A percentile compares a stretch with the other conserved stretches of the same genome.
Conservation (phyloP, 805 yeast genomes). For the Zygosaccharomyces lentus region DNA sequence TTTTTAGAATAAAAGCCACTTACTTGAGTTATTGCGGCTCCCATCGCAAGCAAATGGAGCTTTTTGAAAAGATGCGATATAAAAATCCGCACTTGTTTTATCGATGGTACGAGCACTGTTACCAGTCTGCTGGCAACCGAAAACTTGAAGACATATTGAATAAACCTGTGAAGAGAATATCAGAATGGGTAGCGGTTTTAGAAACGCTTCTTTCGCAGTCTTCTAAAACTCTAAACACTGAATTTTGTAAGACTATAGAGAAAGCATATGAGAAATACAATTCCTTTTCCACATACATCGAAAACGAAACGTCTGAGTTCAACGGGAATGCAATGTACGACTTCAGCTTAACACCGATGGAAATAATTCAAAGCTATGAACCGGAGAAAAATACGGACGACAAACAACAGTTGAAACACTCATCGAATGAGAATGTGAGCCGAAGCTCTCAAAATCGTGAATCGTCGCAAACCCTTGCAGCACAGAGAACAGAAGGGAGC, state of each 20-base stretch:
- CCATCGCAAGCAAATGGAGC: slow-evolving; percentile 31
- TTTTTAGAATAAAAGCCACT: slow-evolving; percentile 34
- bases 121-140: slow-evolving; percentile 26
- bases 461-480: not conserved
- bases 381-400: slow-evolving; percentile 1
- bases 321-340: slow-evolving; percentile 19
- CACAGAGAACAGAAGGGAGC: not conserved
- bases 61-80: slow-evolving; percentile 20
- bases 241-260: not conserved
- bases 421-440: not conserved
- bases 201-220: slow-evolving; percentile 2
- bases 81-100: slow-evolving; percentile 19
- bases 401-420: not conserved
- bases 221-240: not conserved
- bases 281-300: slow-evolving; percentile 16
- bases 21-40: slow-evolving; percentile 34
- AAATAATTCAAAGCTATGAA: slow-evolving; percentile 29
- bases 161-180: slow-evolving; percentile 34
- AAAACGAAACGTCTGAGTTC: slow-evolving; percentile 20
- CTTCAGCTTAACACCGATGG: slow-evolving; percentile 27
- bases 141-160: slow-evolving; percentile 33
- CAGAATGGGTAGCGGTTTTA: slow-evolving; percentile 23
- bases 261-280: slow-evolving; percentile 11
- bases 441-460: not conserved
- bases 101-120: slow-evolving; percentile 37